phyloP scores from a whole-genome alignment of 2,329 filamentous ascomycete genomes.

The Fusarium irregulare region DNA sequence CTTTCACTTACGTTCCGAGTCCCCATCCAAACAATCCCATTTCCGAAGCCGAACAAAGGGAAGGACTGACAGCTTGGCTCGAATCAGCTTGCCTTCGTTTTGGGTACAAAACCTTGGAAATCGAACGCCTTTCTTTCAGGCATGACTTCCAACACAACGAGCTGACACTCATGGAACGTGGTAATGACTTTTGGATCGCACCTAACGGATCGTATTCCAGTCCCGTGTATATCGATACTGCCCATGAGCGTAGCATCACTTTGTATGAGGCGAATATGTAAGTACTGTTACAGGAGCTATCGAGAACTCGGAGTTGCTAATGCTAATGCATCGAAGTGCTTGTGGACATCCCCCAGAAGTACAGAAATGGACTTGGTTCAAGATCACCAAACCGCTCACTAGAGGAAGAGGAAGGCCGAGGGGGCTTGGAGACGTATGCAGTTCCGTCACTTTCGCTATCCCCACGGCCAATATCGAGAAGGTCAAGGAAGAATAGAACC shows the following conservation, averaged over 20 bases:
- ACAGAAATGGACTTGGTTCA: slow-evolving; percentile 43
- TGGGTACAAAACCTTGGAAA: slow-evolving; percentile 41
- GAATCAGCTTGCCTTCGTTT: slow-evolving; percentile 27
- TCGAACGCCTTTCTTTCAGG: slow-evolving; percentile 40
- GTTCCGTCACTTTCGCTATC: slow-evolving; percentile 38
- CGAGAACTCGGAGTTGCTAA: background rate
- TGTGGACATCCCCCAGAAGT: background rate
- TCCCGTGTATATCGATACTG: background rate
- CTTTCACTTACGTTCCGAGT: background rate
- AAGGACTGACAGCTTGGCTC: slow-evolving; percentile 27
- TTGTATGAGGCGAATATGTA: slow-evolving; percentile 41
- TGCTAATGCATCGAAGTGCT: background rate
- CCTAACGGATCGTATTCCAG: background rate
- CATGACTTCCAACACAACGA: slow-evolving; percentile 3
- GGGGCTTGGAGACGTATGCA: slow-evolving; percentile 13
- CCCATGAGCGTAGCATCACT: slow-evolving; percentile 28
- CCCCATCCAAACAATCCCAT: slow-evolving; percentile 3
- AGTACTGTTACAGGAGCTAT: background rate
- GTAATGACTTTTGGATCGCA: background rate
- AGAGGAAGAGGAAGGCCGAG: background rate
- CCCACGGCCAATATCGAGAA: slow-evolving; percentile 33
- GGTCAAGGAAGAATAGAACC: slow-evolving; percentile 39
- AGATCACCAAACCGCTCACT: slow-evolving; percentile 38
- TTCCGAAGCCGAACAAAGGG: background rate
- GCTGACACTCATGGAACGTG: background rate